Conservation (phyloP, 345 rosid species). For the Hibiscus syriacus region DNA sequence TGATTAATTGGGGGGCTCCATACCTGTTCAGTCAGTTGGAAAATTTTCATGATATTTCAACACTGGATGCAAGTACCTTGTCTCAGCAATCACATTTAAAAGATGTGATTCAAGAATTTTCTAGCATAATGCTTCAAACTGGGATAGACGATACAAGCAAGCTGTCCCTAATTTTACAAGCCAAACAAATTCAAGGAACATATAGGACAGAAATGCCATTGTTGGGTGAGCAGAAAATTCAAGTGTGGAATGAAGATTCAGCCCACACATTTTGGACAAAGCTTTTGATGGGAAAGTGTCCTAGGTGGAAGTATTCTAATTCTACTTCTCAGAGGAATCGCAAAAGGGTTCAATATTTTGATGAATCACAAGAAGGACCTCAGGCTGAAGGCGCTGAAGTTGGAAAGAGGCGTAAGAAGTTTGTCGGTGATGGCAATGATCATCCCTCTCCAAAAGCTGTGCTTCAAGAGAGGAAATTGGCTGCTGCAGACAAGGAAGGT, state of each 20-base stretch:
- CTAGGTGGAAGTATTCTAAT: conserved; percentile 60
- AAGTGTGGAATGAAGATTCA: conserved; percentile 37
- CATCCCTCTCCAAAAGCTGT: conserved; percentile 18
- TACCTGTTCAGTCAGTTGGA: conserved; percentile 55
- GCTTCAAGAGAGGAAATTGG: not conserved
- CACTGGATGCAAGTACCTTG: conserved; percentile 14
- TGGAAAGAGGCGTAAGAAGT: conserved; percentile 53
- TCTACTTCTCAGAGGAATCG: conserved; percentile 52
- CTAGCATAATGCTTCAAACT: conserved; percentile 35
- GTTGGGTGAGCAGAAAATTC: conserved; percentile 51
- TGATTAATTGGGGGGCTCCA: conserved; percentile 85
- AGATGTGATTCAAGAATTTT: conserved; percentile 47
- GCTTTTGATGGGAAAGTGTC: conserved; percentile 51
- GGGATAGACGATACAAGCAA: conserved; percentile 31
- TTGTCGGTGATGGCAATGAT: conserved; percentile 24
- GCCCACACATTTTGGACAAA: conserved; percentile 71
- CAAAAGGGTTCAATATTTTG: conserved; percentile 47
- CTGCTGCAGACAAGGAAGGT: conserved; percentile 7
- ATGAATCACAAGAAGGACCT: conserved; percentile 14
- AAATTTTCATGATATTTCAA: conserved; percentile 41
- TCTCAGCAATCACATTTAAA: conserved; percentile 29
- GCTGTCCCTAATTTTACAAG: conserved; percentile 44
- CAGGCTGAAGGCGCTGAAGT: conserved; percentile 26
- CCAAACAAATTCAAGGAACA: conserved; percentile 42
- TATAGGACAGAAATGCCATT: conserved; percentile 39